These are phyloP conservation scores for Apiotrichum mycotoxinovorans DNA, from an alignment of 1,284 basidiomycete genomes.

Conservation along the genomic window DNA sequence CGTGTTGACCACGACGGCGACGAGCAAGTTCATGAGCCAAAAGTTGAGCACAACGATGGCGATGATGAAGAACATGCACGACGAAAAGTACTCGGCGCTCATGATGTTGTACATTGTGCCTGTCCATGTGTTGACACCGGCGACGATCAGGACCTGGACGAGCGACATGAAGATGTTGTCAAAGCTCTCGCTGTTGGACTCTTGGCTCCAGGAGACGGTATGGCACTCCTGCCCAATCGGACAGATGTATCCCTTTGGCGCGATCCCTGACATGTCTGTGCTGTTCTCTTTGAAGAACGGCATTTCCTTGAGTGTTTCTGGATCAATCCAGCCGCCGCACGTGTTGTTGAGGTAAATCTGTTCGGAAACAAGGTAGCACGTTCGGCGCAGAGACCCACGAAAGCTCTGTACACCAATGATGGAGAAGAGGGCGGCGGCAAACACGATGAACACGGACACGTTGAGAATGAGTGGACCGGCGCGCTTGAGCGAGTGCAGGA, in stretches of 20 bases:
- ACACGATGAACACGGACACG: slow-evolving; percentile 86
- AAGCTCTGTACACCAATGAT: slow-evolving; percentile 90
- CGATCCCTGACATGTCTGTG: slow-evolving; percentile 52
- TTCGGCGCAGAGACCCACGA: slow-evolving; percentile 70
- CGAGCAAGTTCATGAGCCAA: slow-evolving; percentile 91
- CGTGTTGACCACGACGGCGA: slow-evolving; percentile 93
- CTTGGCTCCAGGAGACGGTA: slow-evolving; percentile 58
- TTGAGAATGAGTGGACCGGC: slow-evolving; percentile 82
- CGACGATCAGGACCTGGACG: slow-evolving; percentile 81
- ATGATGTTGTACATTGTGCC: slow-evolving; percentile 86
- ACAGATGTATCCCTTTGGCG: slow-evolving; percentile 73
- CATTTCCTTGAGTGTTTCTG: slow-evolving; percentile 52
- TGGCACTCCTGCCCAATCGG: slow-evolving; percentile 74
- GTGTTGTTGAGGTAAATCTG: slow-evolving; percentile 41
- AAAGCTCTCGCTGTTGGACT: slow-evolving; percentile 70
- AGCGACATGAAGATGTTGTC: slow-evolving; percentile 82
- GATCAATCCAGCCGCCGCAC: slow-evolving; percentile 76
- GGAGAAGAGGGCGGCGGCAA: slow-evolving; percentile 84
- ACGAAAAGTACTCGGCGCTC: slow-evolving; percentile 84
- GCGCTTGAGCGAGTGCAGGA: slow-evolving; percentile 87
- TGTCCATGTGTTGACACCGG: slow-evolving; percentile 58
- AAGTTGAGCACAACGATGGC: slow-evolving; percentile 82
- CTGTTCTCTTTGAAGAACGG: slow-evolving; percentile 28
- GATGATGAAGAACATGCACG: slow-evolving; percentile 83
- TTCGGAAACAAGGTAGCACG: slow-evolving; percentile 51